A percentile compares a stretch with the other conserved stretches of the same genome.
These are phyloP conservation scores for Fusarium coicis DNA, from an alignment of 2,329 filamentous ascomycete genomes.

Conservation along the genomic window DNA sequence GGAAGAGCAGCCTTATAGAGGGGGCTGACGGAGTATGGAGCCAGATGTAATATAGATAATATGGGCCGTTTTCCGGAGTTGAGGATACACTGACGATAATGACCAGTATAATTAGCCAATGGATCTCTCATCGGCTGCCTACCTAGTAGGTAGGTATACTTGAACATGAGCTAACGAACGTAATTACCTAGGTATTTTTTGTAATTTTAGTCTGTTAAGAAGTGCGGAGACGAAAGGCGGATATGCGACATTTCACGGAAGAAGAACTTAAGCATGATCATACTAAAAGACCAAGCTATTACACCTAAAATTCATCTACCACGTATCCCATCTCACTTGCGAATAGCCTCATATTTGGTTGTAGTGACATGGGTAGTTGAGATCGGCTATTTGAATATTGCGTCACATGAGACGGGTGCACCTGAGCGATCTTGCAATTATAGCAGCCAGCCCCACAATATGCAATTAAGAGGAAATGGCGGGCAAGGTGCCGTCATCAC, in stretches of 20 bases:
- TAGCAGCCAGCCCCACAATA: constrained; percentile 45
- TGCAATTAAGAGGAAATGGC: constrained; percentile 13
- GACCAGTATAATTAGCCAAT: not conserved
- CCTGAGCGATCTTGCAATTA: constrained; percentile 7
- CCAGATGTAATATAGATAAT: constrained; percentile 15
- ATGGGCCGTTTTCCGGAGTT: not conserved
- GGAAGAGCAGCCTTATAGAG: constrained; percentile 25
- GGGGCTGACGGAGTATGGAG: constrained; percentile 30
- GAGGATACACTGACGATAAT: not conserved
- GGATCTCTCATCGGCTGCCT: not conserved
- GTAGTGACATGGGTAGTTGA: constrained; percentile 14
- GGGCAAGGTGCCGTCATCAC: constrained; percentile 48
- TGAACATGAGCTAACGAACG: not conserved
- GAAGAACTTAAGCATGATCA: not conserved
- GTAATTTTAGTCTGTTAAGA: not conserved
- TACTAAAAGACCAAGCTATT: not conserved
- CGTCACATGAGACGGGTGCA: constrained; percentile 47
- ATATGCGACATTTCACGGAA: not conserved
- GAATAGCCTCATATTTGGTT: constrained; percentile 25
- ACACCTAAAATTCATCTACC: not conserved
- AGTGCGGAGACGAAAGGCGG: not conserved
- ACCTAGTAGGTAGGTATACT: not conserved
- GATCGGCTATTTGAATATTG: constrained; percentile 39
- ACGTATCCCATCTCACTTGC: not conserved
- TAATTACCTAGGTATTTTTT: not conserved